Percentiles rank a stretch among this genome's conserved stretches.
These are phyloP conservation scores for Saccharomycopsis malanga DNA, from an alignment of 805 yeast species.

Conservation along the genomic window DNA sequence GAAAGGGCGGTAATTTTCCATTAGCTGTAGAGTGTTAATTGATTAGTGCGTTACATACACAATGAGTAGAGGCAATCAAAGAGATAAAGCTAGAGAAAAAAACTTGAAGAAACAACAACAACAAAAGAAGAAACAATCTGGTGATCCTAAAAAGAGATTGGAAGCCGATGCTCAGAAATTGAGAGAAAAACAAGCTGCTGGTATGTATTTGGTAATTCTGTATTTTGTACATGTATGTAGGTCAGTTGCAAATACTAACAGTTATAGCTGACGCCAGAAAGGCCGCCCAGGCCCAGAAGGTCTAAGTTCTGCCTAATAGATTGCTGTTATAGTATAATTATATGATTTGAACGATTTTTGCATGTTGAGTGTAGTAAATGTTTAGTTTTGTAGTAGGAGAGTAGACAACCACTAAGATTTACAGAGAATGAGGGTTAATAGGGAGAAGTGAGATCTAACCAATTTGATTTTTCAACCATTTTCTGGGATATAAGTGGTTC, in stretches of 20 bases:
- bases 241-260: neutral
- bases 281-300: slow-evolving; percentile 29
- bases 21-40: too few relatives aligned
- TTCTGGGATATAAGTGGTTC: too few relatives aligned
- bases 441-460: too few relatives aligned
- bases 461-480: too few relatives aligned
- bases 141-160: slow-evolving; percentile 80
- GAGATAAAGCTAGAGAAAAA: slow-evolving; percentile 89
- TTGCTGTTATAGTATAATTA: too few relatives aligned
- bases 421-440: too few relatives aligned
- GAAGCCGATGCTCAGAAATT: slow-evolving; percentile 86
- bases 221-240: neutral
- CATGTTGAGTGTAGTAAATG: too few relatives aligned
- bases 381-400: too few relatives aligned
- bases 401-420: too few relatives aligned
- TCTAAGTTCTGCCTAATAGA: neutral
- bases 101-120: slow-evolving; percentile 74
- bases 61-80: slow-evolving; percentile 97
- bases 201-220: slow-evolving; percentile 35
- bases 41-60: too few relatives aligned
- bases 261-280: slow-evolving; percentile 43
- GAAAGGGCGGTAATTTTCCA: too few relatives aligned
- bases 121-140: slow-evolving; percentile 60
- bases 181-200: slow-evolving; percentile 82
- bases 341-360: too few relatives aligned